phyloP scores from a whole-genome alignment of 1,284 basidiomycete species.

The Exobasidium rhododendri region DNA sequence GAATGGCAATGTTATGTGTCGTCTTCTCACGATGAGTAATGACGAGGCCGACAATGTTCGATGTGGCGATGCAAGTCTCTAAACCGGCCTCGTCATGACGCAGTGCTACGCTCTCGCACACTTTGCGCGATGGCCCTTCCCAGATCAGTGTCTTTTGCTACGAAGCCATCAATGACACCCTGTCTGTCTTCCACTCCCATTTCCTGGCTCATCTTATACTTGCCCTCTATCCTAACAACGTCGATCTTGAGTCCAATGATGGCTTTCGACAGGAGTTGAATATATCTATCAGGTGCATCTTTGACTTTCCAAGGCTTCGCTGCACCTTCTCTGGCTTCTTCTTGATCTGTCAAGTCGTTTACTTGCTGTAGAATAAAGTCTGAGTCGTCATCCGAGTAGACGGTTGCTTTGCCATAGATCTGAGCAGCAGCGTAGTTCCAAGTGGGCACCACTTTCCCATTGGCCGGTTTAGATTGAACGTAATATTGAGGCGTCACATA shows the following conservation, averaged over 20 bases:
- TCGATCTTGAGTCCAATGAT: constrained; percentile 57
- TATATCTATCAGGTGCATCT: constrained; percentile 56
- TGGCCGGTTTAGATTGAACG: constrained; percentile 24
- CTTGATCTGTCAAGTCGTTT: constrained; percentile 14
- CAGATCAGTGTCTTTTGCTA: constrained; percentile 32
- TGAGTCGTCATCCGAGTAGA: constrained; percentile 2
- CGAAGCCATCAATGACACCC: constrained; percentile 56
- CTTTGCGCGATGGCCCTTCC: constrained; percentile 4
- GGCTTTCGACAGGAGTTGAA: constrained; percentile 55
- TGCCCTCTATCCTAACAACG: constrained; percentile 55
- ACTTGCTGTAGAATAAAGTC: constrained; percentile 12
- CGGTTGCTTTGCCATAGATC: constrained; percentile 19
- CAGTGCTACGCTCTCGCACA: not conserved
- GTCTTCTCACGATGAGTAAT: too few species aligned
- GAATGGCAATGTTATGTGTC: too few species aligned
- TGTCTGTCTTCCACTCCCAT: constrained; percentile 51
- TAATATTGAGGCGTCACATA: constrained; percentile 37
- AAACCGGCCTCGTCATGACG: too few species aligned
- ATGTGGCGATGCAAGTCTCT: too few species aligned
- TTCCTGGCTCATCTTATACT: constrained; percentile 58
- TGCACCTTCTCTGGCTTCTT: constrained; percentile 10
- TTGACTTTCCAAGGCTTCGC: constrained; percentile 51
- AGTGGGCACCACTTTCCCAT: constrained; percentile 32
- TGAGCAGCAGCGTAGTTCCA: constrained; percentile 38
- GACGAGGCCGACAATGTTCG: too few species aligned